Percentiles rank a stretch among this genome's conserved stretches.
Conservation (phyloP, 2,329 filamentous ascomycete genomes). For the Verticillium klebahnii region DNA sequence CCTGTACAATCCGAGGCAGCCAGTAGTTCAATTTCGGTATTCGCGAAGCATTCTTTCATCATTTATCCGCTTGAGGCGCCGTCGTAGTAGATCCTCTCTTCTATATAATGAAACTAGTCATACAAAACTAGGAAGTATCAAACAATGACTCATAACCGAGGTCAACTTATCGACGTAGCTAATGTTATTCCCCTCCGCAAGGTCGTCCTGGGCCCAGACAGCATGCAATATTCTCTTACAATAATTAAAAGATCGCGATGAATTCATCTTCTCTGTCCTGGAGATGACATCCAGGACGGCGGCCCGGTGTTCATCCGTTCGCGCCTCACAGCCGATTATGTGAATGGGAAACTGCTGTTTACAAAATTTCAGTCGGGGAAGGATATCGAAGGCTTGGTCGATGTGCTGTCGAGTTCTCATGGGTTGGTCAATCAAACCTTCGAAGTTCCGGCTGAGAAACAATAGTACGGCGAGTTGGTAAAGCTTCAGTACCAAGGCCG, state of each 20-base stretch:
- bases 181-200: slow-evolving; percentile 20
- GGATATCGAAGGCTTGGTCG: slow-evolving; percentile 18
- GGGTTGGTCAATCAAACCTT: slow-evolving; percentile 6
- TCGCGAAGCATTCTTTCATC: neutral
- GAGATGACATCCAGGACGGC: slow-evolving; percentile 19
- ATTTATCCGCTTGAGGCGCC: neutral
- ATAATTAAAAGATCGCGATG: slow-evolving; percentile 19
- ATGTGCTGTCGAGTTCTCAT: slow-evolving; percentile 5
- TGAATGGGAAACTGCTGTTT: slow-evolving; percentile 17
- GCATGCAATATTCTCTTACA: slow-evolving; percentile 19
- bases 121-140: neutral
- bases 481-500: slow-evolving; percentile 11
- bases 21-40: neutral
- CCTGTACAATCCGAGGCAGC: neutral
- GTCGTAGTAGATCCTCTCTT: neutral
- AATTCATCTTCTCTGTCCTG: slow-evolving; percentile 17
- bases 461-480: slow-evolving; percentile 21
- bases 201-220: slow-evolving; percentile 29
- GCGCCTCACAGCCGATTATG: slow-evolving; percentile 19
- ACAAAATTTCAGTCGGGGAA: slow-evolving; percentile 15
- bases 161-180: neutral
- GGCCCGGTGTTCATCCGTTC: slow-evolving; percentile 13
- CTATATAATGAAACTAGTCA: neutral
- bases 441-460: slow-evolving; percentile 22
- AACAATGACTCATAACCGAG: neutral